Percentiles rank a stretch among this genome's conserved stretches.
phyloP scores from a whole-genome alignment of 1,284 basidiomycete species.

The Phellinidium pouzarii region DNA sequence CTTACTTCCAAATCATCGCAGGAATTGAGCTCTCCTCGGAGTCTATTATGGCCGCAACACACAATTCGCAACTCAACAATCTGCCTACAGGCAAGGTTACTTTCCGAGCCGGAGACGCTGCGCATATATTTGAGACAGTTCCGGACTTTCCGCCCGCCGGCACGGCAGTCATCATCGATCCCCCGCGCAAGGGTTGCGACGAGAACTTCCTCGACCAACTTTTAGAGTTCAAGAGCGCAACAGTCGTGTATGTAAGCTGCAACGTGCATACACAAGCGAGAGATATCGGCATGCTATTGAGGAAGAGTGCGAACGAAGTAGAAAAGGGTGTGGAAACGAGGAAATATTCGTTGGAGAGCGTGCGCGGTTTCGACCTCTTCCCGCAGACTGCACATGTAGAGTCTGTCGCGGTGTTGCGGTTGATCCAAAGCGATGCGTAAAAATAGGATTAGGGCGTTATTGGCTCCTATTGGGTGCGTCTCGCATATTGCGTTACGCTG shows the following conservation, averaged over 20 bases:
- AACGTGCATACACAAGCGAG: conserved; percentile 88
- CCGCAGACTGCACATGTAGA: conserved; percentile 91
- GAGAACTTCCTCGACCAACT: conserved; percentile 76
- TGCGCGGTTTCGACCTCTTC: conserved; percentile 88
- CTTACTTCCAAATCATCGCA: conserved; percentile 71
- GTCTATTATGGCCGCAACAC: conserved; percentile 74
- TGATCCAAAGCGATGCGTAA: conserved; percentile 23
- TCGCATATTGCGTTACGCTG: too few species aligned
- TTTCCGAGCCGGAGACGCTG: conserved; percentile 67
- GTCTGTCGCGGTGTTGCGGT: conserved; percentile 64
- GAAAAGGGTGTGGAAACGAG: conserved; percentile 31
- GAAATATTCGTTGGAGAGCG: conserved; percentile 66
- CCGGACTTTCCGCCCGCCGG: conserved; percentile 56
- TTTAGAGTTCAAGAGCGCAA: conserved; percentile 59
- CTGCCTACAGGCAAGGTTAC: conserved; percentile 41
- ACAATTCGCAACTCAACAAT: conserved; percentile 75
- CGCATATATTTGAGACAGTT: conserved; percentile 61
- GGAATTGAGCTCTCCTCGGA: conserved; percentile 84
- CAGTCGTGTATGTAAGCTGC: conserved; percentile 88
- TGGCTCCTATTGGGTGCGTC: too few species aligned
- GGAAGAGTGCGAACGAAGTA: conserved; percentile 33
- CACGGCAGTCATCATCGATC: conserved; percentile 79
- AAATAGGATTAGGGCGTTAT: too few species aligned
- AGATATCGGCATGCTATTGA: conserved; percentile 71
- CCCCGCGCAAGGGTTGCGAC: conserved; percentile 89